phyloP scores from a whole-genome alignment of 768 basidiomycete species.

The Leucocoprinus birnbaumii region DNA sequence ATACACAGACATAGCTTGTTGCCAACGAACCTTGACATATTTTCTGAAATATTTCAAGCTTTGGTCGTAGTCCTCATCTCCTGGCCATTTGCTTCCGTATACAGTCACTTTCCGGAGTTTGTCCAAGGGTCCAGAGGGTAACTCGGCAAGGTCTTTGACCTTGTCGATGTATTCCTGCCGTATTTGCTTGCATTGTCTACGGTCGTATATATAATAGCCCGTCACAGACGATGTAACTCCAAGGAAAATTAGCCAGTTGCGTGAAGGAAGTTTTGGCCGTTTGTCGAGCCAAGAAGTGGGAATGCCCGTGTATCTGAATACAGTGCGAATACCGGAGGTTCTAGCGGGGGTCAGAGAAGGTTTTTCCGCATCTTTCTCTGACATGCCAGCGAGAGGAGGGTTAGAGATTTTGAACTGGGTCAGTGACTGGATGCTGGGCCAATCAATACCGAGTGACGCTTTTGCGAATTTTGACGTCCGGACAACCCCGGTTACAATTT shows the following conservation, averaged over 20 bases:
- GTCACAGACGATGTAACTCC: constrained; percentile 66
- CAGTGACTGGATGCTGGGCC: not conserved
- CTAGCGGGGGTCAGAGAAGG: constrained; percentile 19
- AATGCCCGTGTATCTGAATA: constrained; percentile 67
- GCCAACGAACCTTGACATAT: constrained; percentile 84
- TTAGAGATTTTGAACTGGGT: not conserved
- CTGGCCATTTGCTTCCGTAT: constrained; percentile 89
- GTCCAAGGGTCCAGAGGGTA: constrained; percentile 60
- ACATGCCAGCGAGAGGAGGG: constrained; percentile 21
- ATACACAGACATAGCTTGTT: constrained; percentile 13
- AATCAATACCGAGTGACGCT: not conserved
- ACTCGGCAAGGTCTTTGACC: constrained; percentile 75
- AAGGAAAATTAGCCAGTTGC: constrained; percentile 95
- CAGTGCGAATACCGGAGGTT: constrained; percentile 55
- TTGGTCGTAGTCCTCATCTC: constrained; percentile 89
- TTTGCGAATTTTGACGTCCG: constrained; percentile 15
- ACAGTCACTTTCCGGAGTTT: constrained; percentile 80
- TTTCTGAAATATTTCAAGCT: constrained; percentile 88
- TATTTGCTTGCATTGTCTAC: constrained; percentile 74
- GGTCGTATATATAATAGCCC: constrained; percentile 84
- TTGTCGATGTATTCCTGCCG: constrained; percentile 75
- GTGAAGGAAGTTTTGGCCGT: constrained; percentile 82
- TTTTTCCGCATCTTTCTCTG: constrained; percentile 18
- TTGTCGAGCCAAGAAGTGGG: constrained; percentile 80
- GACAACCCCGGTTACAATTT: constrained; percentile 1